A percentile compares a stretch with the other conserved stretches of the same genome.
phyloP scores from a whole-genome alignment of 805 yeast species.

The Pichia eremophila region DNA sequence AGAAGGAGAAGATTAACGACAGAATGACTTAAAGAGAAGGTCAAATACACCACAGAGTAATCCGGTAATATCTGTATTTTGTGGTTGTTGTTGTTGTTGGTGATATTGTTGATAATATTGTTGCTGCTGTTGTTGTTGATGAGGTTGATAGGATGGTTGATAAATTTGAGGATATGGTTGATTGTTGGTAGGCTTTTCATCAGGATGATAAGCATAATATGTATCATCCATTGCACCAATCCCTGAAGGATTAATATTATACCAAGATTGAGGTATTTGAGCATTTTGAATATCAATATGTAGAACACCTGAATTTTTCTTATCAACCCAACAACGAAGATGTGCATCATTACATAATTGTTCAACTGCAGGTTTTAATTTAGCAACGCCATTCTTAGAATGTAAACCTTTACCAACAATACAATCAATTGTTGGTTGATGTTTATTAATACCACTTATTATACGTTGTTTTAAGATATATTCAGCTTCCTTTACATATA shows the following conservation, averaged over 20 bases:
- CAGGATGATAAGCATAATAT: conserved; percentile 12
- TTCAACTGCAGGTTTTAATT: conserved; percentile 84
- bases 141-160: conserved; percentile 23
- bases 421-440: conserved; percentile 59
- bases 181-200: conserved; percentile 15
- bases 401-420: conserved; percentile 93
- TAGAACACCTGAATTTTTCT: conserved; percentile 72
- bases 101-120: conserved; percentile 16
- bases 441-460: conserved; percentile 47
- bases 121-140: conserved; percentile 21
- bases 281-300: conserved; percentile 53
- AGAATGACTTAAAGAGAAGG: background rate
- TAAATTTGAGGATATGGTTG: conserved; percentile 24
- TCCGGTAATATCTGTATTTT: background rate
- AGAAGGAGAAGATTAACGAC: background rate
- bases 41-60: background rate
- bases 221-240: conserved; percentile 25
- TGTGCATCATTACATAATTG: conserved; percentile 59
- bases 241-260: conserved; percentile 22
- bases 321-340: conserved; percentile 53
- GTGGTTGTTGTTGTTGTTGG: conserved; percentile 20
- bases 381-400: conserved; percentile 73
- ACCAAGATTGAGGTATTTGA: conserved; percentile 32
- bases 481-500: conserved; percentile 82
- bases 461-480: conserved; percentile 67